A percentile compares a stretch with the other conserved stretches of the same genome.
Evolutionary conservation across 805 yeast genomes (phyloP).

Genomic region (Ogataea methanolica): DNA sequence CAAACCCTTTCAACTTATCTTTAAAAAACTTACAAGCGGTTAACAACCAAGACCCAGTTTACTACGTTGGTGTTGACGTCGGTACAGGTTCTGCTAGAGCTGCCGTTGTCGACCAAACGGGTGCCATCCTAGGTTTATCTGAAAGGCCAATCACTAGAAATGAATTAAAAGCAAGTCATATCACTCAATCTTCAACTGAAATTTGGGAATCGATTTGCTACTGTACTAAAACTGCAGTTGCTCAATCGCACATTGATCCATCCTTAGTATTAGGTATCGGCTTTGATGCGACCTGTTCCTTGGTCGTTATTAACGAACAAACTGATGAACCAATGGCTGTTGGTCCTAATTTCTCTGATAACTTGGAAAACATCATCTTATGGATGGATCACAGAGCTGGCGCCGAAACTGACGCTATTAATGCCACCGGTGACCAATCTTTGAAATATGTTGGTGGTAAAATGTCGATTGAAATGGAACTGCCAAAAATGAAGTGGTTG

Average conservation of each 20-base stretch:
- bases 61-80: constrained; percentile 41
- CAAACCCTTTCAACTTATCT: constrained; percentile 33
- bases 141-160: constrained; percentile 77
- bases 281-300: constrained; percentile 95
- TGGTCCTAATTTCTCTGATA: constrained; percentile 81
- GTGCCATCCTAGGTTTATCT: constrained; percentile 73
- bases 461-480: constrained; percentile 98
- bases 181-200: constrained; percentile 85
- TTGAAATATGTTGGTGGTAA: constrained; percentile 93
- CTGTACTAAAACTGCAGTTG: constrained; percentile 71
- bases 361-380: constrained; percentile 75
- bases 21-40: constrained; percentile 19
- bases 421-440: constrained; percentile 72
- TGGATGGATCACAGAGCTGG: constrained; percentile 99
- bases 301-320: constrained; percentile 69
- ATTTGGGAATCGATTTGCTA: constrained; percentile 87
- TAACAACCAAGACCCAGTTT: constrained; percentile 24
- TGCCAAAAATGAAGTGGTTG: constrained; percentile 96
- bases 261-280: constrained; percentile 78
- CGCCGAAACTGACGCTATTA: constrained; percentile 73
- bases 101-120: constrained; percentile 78
- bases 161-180: constrained; percentile 65
- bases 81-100: constrained; percentile 99
- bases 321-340: constrained; percentile 75
- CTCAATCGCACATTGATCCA: constrained; percentile 72